Evolutionary conservation across 2,329 filamentous ascomycete species (phyloP).

Genomic region (Botrytis paeoniae): DNA sequence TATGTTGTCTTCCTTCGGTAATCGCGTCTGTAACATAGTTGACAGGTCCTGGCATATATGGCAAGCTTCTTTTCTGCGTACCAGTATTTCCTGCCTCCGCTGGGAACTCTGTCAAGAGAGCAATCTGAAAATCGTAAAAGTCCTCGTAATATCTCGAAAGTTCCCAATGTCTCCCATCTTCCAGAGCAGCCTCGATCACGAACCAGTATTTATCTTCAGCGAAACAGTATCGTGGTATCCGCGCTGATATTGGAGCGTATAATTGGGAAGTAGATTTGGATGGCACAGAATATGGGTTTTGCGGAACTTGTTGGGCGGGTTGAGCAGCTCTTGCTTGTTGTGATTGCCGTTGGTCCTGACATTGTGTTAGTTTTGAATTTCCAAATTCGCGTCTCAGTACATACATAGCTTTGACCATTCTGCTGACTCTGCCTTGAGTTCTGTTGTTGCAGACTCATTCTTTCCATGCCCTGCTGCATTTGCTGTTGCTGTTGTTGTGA

Average conservation of each 20-base stretch:
- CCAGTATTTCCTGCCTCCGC: conserved; percentile 87
- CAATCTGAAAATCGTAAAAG: conserved; percentile 98
- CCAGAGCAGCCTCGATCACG: conserved; percentile 85
- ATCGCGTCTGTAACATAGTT: conserved; percentile 98
- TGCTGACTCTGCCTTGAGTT: conserved; percentile 48
- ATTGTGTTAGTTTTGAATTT: conserved; percentile 12
- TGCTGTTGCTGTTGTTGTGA: conserved; percentile 50
- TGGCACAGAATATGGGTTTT: conserved; percentile 36
- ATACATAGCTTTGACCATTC: conserved; percentile 50
- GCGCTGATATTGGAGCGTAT: conserved; percentile 75
- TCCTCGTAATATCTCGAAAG: conserved; percentile 94
- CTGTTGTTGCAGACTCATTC: conserved; percentile 71
- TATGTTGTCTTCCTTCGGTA: conserved; percentile 86
- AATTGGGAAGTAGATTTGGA: conserved; percentile 53
- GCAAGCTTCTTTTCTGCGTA: conserved; percentile 74
- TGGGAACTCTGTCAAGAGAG: conserved; percentile 86
- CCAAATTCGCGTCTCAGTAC: conserved; percentile 13
- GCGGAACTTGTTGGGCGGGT: conserved; percentile 31
- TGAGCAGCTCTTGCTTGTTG: conserved; percentile 31
- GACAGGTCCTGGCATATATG: conserved; percentile 97
- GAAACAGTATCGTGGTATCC: conserved; percentile 90
- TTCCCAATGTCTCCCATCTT: conserved; percentile 90
- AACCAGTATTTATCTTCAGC: conserved; percentile 99
- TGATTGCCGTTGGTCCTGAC: conserved; percentile 30
- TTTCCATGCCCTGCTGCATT: conserved; percentile 70